Evolutionary conservation across 208 protist species (phyloP).

Genomic region (Acanthamoeba lenticulata): DNA sequence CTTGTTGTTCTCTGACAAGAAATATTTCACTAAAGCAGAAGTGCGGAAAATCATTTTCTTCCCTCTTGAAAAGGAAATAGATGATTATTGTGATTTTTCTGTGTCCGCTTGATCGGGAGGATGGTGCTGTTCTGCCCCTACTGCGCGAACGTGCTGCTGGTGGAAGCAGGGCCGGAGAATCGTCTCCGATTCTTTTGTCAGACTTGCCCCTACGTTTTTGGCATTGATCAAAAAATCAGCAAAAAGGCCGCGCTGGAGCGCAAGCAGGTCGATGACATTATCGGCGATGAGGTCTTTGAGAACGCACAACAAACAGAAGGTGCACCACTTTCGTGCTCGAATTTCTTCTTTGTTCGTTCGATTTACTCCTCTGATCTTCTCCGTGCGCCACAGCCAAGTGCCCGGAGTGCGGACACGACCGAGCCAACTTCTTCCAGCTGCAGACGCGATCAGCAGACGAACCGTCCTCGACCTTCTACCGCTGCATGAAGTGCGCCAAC

Average conservation of each 20-base stretch:
- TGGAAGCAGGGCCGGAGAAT: constrained; percentile 35
- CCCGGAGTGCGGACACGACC: constrained; percentile 88
- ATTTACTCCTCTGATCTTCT: no score
- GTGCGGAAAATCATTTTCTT: no score
- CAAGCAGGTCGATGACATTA: constrained; percentile 80
- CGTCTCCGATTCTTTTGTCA: constrained; percentile 48
- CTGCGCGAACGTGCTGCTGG: constrained; percentile 50
- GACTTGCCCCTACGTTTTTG: constrained; percentile 79
- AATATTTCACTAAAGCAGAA: no score
- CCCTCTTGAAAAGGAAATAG: constrained; percentile 6
- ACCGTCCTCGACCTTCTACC: constrained; percentile 97
- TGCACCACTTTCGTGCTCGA: not conserved
- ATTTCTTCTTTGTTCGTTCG: not conserved
- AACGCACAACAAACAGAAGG: constrained; percentile 78
- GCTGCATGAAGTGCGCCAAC: constrained; percentile 94
- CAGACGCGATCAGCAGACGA: constrained; percentile 98
- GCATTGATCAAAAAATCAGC: constrained; percentile 57
- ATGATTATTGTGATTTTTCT: not conserved
- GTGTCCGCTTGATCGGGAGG: not conserved
- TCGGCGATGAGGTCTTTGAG: constrained; percentile 79
- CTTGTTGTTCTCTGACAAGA: no score
- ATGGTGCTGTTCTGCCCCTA: constrained; percentile 51
- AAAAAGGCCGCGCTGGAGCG: constrained; percentile 45
- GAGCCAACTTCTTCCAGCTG: constrained; percentile 95
- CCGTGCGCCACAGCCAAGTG: constrained; percentile 79